phyloP scores from a whole-genome alignment of 345 rosid genomes.

The Eucalyptus pauciflora region DNA sequence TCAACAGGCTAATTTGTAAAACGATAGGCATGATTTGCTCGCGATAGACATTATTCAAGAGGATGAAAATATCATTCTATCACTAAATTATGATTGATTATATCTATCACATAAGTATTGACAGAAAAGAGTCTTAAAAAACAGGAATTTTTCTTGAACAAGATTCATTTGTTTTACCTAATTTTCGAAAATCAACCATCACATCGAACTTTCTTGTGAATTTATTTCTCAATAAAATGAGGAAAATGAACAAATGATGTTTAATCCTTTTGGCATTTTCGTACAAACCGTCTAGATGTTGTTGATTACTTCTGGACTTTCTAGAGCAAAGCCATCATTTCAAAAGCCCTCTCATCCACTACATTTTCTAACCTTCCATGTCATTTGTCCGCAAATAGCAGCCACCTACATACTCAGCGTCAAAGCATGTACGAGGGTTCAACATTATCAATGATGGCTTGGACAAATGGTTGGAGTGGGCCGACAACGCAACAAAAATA shows the following conservation, averaged over 20 bases:
- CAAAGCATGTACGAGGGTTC: too few species aligned
- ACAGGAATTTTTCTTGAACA: too few species aligned
- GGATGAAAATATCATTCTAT: too few species aligned
- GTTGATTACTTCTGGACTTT: not conserved
- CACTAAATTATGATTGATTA: not conserved
- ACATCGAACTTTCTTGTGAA: too few species aligned
- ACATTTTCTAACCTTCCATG: too few species aligned
- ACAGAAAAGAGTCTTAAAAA: fast-evolving
- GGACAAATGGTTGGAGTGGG: not conserved
- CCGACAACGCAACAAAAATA: not conserved
- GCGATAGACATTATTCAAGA: not conserved
- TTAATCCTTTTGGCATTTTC: not conserved
- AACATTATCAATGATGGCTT: not conserved
- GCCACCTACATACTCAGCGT: not conserved
- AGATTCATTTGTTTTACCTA: not conserved
- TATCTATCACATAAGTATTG: fast-evolving
- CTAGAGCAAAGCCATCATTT: too few species aligned
- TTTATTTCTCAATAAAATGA: too few species aligned
- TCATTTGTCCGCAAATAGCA: too few species aligned
- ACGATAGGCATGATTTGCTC: not conserved
- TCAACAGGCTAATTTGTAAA: too few species aligned
- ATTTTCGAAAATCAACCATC: too few species aligned
- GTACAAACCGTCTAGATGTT: not conserved
- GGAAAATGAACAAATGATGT: not conserved
- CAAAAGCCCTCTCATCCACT: too few species aligned